Conservation (phyloP, 2,329 filamentous ascomycete genomes). For the Calycina marina region DNA sequence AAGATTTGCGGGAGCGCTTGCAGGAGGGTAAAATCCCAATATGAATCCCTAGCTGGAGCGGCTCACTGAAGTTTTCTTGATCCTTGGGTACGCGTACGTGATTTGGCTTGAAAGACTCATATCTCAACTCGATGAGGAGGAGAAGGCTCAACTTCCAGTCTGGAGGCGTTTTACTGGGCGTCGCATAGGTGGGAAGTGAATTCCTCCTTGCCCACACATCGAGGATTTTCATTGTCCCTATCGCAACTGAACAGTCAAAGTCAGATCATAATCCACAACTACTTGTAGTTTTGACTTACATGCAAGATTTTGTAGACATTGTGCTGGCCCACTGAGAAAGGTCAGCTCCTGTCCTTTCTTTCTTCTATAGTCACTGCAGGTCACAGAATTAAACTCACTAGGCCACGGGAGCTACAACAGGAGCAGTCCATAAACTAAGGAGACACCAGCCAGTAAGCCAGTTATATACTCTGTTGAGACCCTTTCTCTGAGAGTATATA, state of each 20-base stretch:
- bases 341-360: no score
- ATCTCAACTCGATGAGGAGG: conserved; percentile 26
- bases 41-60: conserved; percentile 24
- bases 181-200: conserved; percentile 22
- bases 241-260: conserved; percentile 17
- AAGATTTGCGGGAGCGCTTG: conserved; percentile 24
- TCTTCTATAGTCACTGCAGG: no score
- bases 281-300: conserved; percentile 13
- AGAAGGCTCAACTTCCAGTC: conserved; percentile 20
- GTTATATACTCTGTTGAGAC: conserved; percentile 12
- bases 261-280: background rate
- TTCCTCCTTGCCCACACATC: conserved; percentile 26
- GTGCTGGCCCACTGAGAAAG: conserved; percentile 18
- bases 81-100: conserved; percentile 21
- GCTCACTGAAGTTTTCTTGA: conserved; percentile 24
- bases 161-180: conserved; percentile 4
- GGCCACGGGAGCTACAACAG: conserved; percentile 19
- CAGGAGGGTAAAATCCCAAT: conserved; percentile 21
- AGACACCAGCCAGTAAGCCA: conserved; percentile 14
- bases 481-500: conserved; percentile 20
- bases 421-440: conserved; percentile 15
- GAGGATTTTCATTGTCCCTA: conserved; percentile 27
- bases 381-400: no score
- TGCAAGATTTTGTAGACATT: conserved; percentile 23
- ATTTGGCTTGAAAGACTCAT: conserved; percentile 29